phyloP scores from a whole-genome alignment of 2,329 filamentous ascomycete species.

The Rhinocladiella mackenziei region DNA sequence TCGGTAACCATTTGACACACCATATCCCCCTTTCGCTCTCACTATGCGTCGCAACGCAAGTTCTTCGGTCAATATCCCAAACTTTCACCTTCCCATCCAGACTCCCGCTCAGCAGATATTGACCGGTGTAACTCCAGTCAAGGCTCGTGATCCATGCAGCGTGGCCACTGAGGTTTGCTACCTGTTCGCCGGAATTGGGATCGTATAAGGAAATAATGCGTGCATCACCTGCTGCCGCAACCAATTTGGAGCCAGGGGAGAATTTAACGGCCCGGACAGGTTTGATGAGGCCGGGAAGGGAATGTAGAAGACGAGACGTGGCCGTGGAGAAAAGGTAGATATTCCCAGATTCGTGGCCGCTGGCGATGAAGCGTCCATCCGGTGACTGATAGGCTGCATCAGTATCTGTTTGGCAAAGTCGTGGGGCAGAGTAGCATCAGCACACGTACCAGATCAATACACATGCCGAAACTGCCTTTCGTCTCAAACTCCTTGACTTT shows the following conservation, averaged over 20 bases:
- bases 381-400: slow-evolving; percentile 38
- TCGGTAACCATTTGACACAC: slow-evolving; percentile 79
- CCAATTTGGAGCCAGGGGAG: slow-evolving; percentile 75
- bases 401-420: neutral
- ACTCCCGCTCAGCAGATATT: slow-evolving; percentile 80
- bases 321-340: slow-evolving; percentile 91
- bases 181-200: slow-evolving; percentile 84
- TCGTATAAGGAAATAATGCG: slow-evolving; percentile 89
- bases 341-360: slow-evolving; percentile 85
- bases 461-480: slow-evolving; percentile 85
- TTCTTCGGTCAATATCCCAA: slow-evolving; percentile 80
- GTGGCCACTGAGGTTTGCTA: slow-evolving; percentile 76
- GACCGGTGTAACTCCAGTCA: slow-evolving; percentile 90
- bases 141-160: slow-evolving; percentile 84
- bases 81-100: slow-evolving; percentile 95
- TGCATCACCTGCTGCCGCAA: slow-evolving; percentile 87
- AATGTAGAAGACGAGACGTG: slow-evolving; percentile 77
- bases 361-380: slow-evolving; percentile 82
- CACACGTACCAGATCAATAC: slow-evolving; percentile 66
- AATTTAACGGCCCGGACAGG: slow-evolving; percentile 83
- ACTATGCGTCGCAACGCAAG: slow-evolving; percentile 88
- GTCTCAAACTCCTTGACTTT: slow-evolving; percentile 85
- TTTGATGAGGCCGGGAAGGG: slow-evolving; percentile 76
- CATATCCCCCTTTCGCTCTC: slow-evolving; percentile 84
- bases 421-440: neutral